Base-by-base conservation (phyloP, 2,329 filamentous ascomycete genomes). In the Beauveria sp. region DNA sequence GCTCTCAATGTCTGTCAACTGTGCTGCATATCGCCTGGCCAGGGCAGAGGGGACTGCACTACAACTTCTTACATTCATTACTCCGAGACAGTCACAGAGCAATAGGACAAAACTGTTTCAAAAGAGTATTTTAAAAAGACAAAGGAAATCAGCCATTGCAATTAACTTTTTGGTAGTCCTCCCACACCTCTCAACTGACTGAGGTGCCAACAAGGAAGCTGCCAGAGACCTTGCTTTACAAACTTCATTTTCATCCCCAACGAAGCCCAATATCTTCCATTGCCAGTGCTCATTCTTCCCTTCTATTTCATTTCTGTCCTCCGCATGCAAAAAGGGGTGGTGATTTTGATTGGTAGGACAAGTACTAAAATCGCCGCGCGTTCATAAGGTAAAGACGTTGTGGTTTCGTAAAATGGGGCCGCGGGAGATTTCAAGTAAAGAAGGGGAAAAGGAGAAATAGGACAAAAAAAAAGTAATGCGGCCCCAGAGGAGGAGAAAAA, bases 141-240 rank as follows among this genome's bases (percentile, higher is more conserved):
- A 63, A 63, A 63, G 31, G 56, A 56, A 62, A 59, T 57, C 69
- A 72, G 69, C 70, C 70, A 67, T 74, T 72, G 73, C 74, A 75
- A 76, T 76, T 60, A 63, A 76, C 74, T 76, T 76, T 57, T 76
- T 76, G 70, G 73, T 72, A 72, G 69, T 69, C 74, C 71, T 66
- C 70, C 48, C 69, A 66, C 74, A 74, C 71, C 73, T 73, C 50
- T 67, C 64, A 66, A 73, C 53, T 58, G 58, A 62, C 70, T 62
- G 72, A 75, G 73, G 72, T 71, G 73, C 70, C 51, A 57, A 62
- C 52, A 62, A 73, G 71, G 72, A 69, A 71, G 70, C 70, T 71
- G 71, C 71, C 72, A 66, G 69, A 74, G 70, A 60, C 70, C 71
- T 74, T 72, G 70, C 68, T 72, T 71, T 70, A 70, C 69, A 61